phyloP scores from a whole-genome alignment of 768 basidiomycete genomes.

The Neoboletus magnificus region DNA sequence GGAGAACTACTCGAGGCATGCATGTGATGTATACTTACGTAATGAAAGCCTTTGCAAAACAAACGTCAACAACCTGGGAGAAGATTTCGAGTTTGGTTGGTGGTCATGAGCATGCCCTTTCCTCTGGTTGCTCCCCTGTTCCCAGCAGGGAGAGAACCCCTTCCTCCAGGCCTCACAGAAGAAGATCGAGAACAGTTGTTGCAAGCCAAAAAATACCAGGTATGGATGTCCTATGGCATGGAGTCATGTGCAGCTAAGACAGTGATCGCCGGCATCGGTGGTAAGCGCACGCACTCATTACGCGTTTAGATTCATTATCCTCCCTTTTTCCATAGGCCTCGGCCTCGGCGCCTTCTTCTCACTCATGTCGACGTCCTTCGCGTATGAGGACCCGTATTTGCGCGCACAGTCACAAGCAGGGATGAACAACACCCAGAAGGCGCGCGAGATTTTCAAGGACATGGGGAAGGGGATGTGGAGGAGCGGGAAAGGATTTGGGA shows the following conservation, averaged over 20 bases:
- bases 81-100: slow-evolving; percentile 6
- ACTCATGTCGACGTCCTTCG: slow-evolving; percentile 92
- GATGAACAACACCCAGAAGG: slow-evolving; percentile 70
- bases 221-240: slow-evolving; percentile 66
- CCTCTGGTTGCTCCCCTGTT: slow-evolving; percentile 67
- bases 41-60: slow-evolving; percentile 10
- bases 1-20: too few relatives aligned
- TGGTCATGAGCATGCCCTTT: slow-evolving; percentile 17
- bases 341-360: slow-evolving; percentile 94
- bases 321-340: slow-evolving; percentile 54
- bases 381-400: slow-evolving; percentile 89
- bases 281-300: slow-evolving; percentile 44
- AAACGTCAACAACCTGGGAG: slow-evolving; percentile 13
- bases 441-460: slow-evolving; percentile 82
- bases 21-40: not conserved
- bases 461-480: slow-evolving; percentile 93
- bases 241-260: slow-evolving; percentile 88
- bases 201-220: slow-evolving; percentile 76
- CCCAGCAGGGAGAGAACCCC: slow-evolving; percentile 81
- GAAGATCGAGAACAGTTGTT: slow-evolving; percentile 68
- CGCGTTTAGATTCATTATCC: not conserved
- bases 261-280: slow-evolving; percentile 74
- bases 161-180: slow-evolving; percentile 79
- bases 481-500: slow-evolving; percentile 88
- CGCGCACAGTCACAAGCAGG: slow-evolving; percentile 57